phyloP scores from a whole-genome alignment of 805 yeast genomes.

The Kluyveromyces lactis region DNA sequence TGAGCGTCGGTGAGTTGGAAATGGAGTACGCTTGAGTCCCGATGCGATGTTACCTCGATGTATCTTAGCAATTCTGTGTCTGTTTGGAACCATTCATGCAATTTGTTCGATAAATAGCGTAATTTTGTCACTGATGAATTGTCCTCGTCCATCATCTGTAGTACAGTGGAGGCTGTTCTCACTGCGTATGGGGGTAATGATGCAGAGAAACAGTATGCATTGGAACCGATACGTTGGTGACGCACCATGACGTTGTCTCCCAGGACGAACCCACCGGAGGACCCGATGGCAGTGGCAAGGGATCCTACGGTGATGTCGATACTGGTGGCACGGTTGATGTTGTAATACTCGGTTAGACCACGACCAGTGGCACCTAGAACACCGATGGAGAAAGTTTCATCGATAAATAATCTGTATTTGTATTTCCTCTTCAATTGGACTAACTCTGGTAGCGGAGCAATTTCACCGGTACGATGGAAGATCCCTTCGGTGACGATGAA shows the following conservation, averaged over 20 bases:
- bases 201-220: slow-evolving; percentile 90
- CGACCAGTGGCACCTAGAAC: slow-evolving; percentile 77
- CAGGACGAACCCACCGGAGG: slow-evolving; percentile 91
- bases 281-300: slow-evolving; percentile 69
- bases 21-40: slow-evolving; percentile 62
- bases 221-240: slow-evolving; percentile 86
- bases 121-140: slow-evolving; percentile 30
- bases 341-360: slow-evolving; percentile 72
- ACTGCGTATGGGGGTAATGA: slow-evolving; percentile 90
- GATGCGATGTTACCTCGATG: slow-evolving; percentile 46
- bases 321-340: slow-evolving; percentile 52
- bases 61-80: slow-evolving; percentile 31
- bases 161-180: slow-evolving; percentile 46
- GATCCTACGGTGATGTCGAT: slow-evolving; percentile 85
- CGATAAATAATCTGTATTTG: slow-evolving; percentile 81
- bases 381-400: slow-evolving; percentile 83
- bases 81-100: slow-evolving; percentile 35
- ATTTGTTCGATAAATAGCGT: slow-evolving; percentile 32
- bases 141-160: slow-evolving; percentile 39
- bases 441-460: slow-evolving; percentile 59
- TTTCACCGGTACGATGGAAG: slow-evolving; percentile 74
- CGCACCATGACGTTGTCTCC: slow-evolving; percentile 77
- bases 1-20: slow-evolving; percentile 43
- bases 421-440: slow-evolving; percentile 69
- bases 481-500: slow-evolving; percentile 89